Percentiles rank a stretch among this genome's conserved stretches.
Conservation (phyloP, 108 stramenopile species). For the Conticribra guillardii region DNA sequence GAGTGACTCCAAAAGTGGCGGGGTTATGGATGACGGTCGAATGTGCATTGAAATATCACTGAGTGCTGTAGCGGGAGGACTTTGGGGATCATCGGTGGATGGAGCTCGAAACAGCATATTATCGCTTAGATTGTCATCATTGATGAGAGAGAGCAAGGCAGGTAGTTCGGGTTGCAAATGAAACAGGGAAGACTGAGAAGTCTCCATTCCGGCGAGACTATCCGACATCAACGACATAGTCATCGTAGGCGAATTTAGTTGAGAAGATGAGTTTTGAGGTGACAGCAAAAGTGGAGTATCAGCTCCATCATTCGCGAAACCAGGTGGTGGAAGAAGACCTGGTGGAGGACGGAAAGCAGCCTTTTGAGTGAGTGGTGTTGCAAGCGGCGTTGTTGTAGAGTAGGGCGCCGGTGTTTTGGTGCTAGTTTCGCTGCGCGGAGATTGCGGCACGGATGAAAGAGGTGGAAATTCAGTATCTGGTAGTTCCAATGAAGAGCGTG, state of each 20-base stretch:
- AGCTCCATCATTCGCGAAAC: slow-evolving; percentile 13
- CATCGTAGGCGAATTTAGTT: neutral
- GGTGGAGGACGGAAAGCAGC: slow-evolving; percentile 33
- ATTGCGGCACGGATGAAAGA: slow-evolving; percentile 14
- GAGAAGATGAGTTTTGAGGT: slow-evolving; percentile 16
- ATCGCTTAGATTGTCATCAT: too few relatives aligned
- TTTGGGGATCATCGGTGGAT: neutral
- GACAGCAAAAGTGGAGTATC: slow-evolving; percentile 17
- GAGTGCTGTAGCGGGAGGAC: neutral
- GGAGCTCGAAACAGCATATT: too few relatives aligned
- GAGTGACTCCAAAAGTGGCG: slow-evolving; percentile 25
- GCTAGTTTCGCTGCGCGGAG: slow-evolving; percentile 12
- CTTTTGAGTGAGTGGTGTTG: neutral
- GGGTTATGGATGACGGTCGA: slow-evolving; percentile 16
- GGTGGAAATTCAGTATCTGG: slow-evolving; percentile 25
- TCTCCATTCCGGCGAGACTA: neutral
- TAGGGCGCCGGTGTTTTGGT: neutral
- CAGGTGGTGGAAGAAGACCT: slow-evolving; percentile 47
- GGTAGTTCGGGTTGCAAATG: neutral
- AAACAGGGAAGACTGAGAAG: slow-evolving; percentile 10
- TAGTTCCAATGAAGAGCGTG: slow-evolving; percentile 2
- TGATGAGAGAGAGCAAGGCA: neutral
- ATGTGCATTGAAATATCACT: slow-evolving; percentile 11
- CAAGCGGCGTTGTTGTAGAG: neutral
- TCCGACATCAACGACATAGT: neutral